Conservation (phyloP, 2,329 filamentous ascomycete species). For the Calonectria leucothoes region DNA sequence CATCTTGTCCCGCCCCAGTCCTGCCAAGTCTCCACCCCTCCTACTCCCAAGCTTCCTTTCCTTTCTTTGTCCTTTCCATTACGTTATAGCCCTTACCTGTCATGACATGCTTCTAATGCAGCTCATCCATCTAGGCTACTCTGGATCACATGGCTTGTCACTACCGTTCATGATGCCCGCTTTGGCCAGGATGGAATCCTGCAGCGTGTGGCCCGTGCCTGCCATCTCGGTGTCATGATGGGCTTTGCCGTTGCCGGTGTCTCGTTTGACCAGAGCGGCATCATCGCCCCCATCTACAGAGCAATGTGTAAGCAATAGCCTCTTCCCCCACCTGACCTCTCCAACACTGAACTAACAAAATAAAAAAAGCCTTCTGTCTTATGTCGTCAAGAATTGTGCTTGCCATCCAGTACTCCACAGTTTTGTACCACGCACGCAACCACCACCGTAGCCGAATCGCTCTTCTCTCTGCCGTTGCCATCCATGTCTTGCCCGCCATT, state of each 20-base stretch:
- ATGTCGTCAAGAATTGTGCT: constrained; percentile 15
- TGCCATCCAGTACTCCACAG: constrained; percentile 10
- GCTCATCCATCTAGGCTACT: constrained; percentile 7
- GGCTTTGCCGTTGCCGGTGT: constrained; percentile 16
- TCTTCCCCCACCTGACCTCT: background rate
- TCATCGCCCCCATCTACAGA: constrained; percentile 12
- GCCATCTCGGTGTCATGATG: constrained; percentile 20
- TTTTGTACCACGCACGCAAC: constrained; percentile 10
- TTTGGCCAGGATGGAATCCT: constrained; percentile 22
- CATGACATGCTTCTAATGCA: background rate
- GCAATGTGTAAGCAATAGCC: constrained; percentile 4
- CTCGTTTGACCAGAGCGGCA: constrained; percentile 1
- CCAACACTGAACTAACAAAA: background rate
- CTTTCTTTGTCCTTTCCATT: background rate
- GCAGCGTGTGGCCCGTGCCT: constrained; percentile 14
- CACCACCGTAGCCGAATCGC: constrained; percentile 5
- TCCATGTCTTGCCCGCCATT: constrained; percentile 4
- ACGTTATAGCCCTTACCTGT: background rate
- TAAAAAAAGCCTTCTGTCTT: background rate
- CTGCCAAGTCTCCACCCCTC: background rate
- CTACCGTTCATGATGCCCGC: constrained; percentile 16
- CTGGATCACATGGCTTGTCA: constrained; percentile 24
- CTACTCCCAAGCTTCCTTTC: background rate
- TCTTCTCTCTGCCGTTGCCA: background rate
- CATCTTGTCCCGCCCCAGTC: background rate